Conservation (phyloP, 345 rosid species). For the Citrus cavaleriei region DNA sequence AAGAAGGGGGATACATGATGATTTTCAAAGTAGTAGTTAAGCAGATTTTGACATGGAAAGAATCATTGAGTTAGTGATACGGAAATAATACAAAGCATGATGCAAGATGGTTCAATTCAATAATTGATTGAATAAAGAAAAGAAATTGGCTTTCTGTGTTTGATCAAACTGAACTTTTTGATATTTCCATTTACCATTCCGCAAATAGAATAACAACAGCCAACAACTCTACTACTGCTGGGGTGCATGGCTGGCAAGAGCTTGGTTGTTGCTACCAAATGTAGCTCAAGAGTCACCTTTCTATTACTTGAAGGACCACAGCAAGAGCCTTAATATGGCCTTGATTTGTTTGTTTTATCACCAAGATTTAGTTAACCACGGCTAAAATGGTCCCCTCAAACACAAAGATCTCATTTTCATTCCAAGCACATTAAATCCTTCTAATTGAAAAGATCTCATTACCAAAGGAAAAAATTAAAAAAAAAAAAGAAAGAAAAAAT, state of each 20-base stretch:
- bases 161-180: neutral
- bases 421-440: neutral
- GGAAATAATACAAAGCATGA: neutral
- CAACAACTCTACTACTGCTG: neutral
- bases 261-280: neutral
- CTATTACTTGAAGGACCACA: slow-evolving; percentile 1
- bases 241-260: neutral
- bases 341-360: neutral
- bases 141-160: neutral
- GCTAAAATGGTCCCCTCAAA: neutral
- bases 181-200: neutral
- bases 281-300: neutral
- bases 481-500: neutral
- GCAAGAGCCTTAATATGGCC: neutral
- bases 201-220: neutral
- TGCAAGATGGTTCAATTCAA: neutral
- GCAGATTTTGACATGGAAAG: neutral
- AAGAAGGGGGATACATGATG: neutral
- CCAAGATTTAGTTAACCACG: neutral
- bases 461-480: neutral
- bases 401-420: neutral
- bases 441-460: neutral
- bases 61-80: neutral
- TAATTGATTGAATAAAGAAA: neutral
- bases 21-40: neutral